Evolutionary conservation across 441 rosid species (phyloP), one percentile per base, ranked within the genome.

Genomic region (Arabidopsis lyrata): DNA sequence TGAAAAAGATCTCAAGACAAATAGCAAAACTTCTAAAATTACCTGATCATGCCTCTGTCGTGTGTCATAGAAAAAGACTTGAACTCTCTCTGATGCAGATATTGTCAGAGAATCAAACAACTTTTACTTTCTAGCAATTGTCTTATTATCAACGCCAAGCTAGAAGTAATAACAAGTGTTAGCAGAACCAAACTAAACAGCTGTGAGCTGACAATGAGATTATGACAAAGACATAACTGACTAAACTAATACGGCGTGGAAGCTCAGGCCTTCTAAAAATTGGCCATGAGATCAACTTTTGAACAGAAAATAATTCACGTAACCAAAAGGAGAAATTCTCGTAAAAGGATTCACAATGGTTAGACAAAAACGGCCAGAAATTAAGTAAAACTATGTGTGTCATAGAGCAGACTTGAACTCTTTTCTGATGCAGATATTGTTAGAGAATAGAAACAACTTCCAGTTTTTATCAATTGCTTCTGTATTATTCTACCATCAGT

Each of bases 1-100:
- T 22, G 49, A 67, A 44, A 68, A 54, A 53, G 44, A 24, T 76
- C 53, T 63, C 38, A 55, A 38, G 66, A 54, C 31, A 76, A 13
- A 34, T 3, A 31, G 53, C 62, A 60, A 52, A 67, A 52, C 22
- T 42, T 60, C n/a, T 35, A 66, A 59, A 14, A 31, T 8, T 7
- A 39, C 48, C 20, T 39, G 35, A 42, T 18, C 15, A 63, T 61
- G 34, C 41, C n/a, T 75, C 68, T 29, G 55, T 15, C 50, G 8
- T 49, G 39, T 73, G 58, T 54, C 54, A 58, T 58, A 39, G 31
- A 59, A 59, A 59, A 18, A 10, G 44, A 36, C 2, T 18, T 18
- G 31, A 54, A 27, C 58, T 27, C 16, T 29, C 36, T 53, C 32
- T 52, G 34, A 5, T 52, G 9, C 14, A 24, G 57, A 54, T 54